Conservation (phyloP, 371 early-diverging fungal genomes). For the Mortierella polycephala region DNA sequence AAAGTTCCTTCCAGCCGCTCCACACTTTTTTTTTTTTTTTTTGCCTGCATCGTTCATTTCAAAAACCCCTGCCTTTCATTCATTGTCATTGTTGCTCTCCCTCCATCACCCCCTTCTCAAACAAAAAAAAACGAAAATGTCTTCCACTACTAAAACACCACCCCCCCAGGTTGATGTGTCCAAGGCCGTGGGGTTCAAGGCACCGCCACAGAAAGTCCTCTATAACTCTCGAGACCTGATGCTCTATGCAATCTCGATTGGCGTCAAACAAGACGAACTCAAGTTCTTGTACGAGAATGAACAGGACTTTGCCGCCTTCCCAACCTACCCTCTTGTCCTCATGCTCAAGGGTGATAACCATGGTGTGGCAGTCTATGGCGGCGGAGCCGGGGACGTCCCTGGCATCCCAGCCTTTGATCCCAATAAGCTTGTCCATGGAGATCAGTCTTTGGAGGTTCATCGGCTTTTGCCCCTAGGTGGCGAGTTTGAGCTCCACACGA, state of each 20-base stretch:
- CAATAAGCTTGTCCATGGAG: constrained; percentile 78
- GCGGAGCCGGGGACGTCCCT: constrained; percentile 55
- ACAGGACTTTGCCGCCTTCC: constrained; percentile 73
- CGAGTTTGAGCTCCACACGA: constrained; percentile 60
- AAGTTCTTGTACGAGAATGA: constrained; percentile 76
- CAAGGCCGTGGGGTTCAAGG: constrained; percentile 64
- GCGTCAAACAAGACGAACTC: constrained; percentile 67
- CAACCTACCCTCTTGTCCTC: constrained; percentile 75
- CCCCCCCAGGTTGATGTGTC: constrained; percentile 53
- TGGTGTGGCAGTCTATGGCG: constrained; percentile 73
- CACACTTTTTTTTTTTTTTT: too few species aligned
- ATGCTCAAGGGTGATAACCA: constrained; percentile 62
- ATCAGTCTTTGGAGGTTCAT: constrained; percentile 71
- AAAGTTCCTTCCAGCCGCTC: too few species aligned
- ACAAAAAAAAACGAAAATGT: neutral
- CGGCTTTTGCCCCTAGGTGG: constrained; percentile 70
- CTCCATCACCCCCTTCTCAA: neutral
- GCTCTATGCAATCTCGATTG: constrained; percentile 76
- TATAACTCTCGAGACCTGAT: constrained; percentile 77
- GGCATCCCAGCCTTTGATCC: constrained; percentile 76
- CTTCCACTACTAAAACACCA: constrained; percentile 5
- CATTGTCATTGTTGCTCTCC: neutral
- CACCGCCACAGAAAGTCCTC: constrained; percentile 57
- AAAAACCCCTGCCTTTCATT: too few species aligned
- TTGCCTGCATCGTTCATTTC: too few species aligned